Evolutionary conservation across 2,329 filamentous ascomycete species (phyloP), one percentile per base, ranked within the genome.

Genomic region (Calonectria multiphialidica): DNA sequence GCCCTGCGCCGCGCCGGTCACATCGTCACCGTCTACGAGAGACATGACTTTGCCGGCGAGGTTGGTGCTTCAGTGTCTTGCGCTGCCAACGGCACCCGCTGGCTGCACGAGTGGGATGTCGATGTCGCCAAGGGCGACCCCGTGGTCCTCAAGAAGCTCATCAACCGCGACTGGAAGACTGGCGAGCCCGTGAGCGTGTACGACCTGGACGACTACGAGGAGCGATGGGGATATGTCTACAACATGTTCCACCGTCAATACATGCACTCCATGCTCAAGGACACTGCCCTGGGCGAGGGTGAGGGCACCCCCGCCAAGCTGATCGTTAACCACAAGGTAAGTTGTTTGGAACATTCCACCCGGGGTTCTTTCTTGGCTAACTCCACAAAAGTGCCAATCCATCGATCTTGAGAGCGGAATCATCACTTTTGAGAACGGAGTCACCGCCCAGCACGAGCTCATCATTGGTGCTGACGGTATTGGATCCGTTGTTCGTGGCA

Each of bases 201-300:
- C 76, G 88, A 90, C 75, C 82, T 94, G 21, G 87, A 84, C 13
- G 92, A 93, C 78, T 94, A 94, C 70, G 88, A 93, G 81, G 79
- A 90, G 82, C 85, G 85, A 66, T 94, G 91, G 91, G 91, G 91
- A 15, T 88, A 90, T 25, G 86, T 89, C 0, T 92, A 93, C 80
- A 91, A 93, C 81, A 93, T 93, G 90, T 93, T 93, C 75, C 92
- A 93, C 78, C 86, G 92, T 0, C 90, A 92, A 77, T 88, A 93
- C 73, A 93, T 93, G 92, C 92, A 93, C 76, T 79, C 84, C 8
- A 93, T 93, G 91, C 81, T 93, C 28, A 91, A 88, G 83, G 90
- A 92, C 23, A 84, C 86, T 62, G 92, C 91, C 0, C 68, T 90
- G 72, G 86, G 87, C 9, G 84, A 87, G 53, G 91, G 91, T 0